Evolutionary conservation across 106 monocot species (phyloP).

Genomic region (Alisma plantagoaquatica): DNA sequence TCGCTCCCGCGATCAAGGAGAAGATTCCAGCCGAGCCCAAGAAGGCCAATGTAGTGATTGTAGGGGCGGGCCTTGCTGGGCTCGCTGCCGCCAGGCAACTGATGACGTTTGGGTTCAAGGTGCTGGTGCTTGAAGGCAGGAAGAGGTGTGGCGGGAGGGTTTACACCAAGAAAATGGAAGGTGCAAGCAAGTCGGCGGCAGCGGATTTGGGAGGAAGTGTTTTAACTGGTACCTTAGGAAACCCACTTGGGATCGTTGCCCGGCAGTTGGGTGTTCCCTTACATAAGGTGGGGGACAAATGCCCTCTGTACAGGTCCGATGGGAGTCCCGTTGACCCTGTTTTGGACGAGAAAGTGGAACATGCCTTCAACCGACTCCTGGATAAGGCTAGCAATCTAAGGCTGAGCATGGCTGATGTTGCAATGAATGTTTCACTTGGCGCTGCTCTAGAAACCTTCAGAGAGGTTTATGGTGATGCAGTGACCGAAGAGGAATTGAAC

Average conservation of each 20-base stretch:
- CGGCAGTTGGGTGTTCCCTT: conserved; percentile 58
- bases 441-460: conserved; percentile 81
- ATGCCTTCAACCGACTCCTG: conserved; percentile 71
- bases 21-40: conserved; percentile 42
- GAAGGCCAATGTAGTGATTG: conserved; percentile 36
- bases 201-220: conserved; percentile 92
- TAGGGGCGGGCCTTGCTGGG: conserved; percentile 81
- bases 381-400: conserved; percentile 79
- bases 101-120: conserved; percentile 68
- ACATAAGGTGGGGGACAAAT: conserved; percentile 89
- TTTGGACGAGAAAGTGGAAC: conserved; percentile 66
- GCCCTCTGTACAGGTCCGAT: conserved; percentile 68
- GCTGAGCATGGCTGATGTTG: conserved; percentile 81
- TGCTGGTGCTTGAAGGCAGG: conserved; percentile 72
- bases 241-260: conserved; percentile 77
- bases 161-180: conserved; percentile 90
- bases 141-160: conserved; percentile 92
- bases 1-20: conserved; percentile 59
- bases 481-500: conserved; percentile 71
- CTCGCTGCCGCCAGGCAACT: conserved; percentile 79
- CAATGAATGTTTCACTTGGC: conserved; percentile 86
- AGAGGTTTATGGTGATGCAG: conserved; percentile 60
- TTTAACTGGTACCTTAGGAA: conserved; percentile 74
- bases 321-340: conserved; percentile 62
- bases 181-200: conserved; percentile 31